Conservation (phyloP, 345 rosid genomes). For the Sisymbrium irio region DNA sequence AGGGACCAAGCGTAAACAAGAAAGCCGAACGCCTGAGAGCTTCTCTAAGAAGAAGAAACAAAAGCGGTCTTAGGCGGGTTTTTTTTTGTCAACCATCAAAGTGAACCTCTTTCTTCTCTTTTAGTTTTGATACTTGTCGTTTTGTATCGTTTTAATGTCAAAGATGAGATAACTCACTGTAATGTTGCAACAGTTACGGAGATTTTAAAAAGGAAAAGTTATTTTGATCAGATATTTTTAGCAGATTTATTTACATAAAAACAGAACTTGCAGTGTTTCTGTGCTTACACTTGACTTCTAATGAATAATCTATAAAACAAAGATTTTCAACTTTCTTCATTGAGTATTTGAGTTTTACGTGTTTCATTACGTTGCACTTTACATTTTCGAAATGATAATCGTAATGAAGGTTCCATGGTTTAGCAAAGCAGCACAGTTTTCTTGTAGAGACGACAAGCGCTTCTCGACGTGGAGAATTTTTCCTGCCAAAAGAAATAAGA, state of each 20-base stretch:
- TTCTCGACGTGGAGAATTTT: too few relatives aligned
- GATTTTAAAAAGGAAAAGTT: neutral
- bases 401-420: too few relatives aligned
- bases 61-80: slow-evolving; percentile 33
- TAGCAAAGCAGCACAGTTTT: too few relatives aligned
- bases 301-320: neutral
- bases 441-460: too few relatives aligned
- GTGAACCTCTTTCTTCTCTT: slow-evolving; percentile 5
- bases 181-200: slow-evolving; percentile 22
- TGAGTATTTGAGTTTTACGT: neutral
- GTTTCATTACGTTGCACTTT: too few relatives aligned
- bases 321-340: neutral
- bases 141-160: slow-evolving; percentile 4
- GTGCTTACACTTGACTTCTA: neutral
- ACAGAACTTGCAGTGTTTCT: neutral
- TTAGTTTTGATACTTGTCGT: slow-evolving; percentile 19
- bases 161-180: slow-evolving; percentile 21
- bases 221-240: neutral
- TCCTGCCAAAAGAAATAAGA: too few relatives aligned
- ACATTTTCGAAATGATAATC: too few relatives aligned
- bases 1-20: slow-evolving; percentile 72
- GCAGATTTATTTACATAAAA: neutral
- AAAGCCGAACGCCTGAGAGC: slow-evolving; percentile 56
- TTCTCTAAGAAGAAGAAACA: slow-evolving; percentile 54
- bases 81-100: neutral